These are phyloP conservation scores for Zygosaccharomyces lentus DNA, from an alignment of 805 yeast genomes.

Conservation along the genomic window DNA sequence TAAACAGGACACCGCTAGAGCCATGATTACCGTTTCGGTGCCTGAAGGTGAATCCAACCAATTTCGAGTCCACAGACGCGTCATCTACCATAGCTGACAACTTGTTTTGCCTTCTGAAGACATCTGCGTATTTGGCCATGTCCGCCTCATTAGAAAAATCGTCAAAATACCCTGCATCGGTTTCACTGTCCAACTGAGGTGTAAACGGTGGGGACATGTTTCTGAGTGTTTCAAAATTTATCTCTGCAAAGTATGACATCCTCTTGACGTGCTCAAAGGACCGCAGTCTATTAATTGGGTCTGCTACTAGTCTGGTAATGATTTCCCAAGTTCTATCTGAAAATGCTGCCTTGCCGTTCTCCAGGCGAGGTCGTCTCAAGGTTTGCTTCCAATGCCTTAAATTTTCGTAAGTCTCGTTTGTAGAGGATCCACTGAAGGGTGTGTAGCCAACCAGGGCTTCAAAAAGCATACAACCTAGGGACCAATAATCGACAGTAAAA, in stretches of 20 bases:
- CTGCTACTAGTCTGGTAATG: constrained; percentile 72
- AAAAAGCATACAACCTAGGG: constrained; percentile 93
- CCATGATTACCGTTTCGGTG: constrained; percentile 53
- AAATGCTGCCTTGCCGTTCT: constrained; percentile 85
- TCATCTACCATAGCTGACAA: constrained; percentile 63
- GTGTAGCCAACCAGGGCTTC: constrained; percentile 97
- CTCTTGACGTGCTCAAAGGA: constrained; percentile 76
- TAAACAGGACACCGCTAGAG: constrained; percentile 35
- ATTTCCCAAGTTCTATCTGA: constrained; percentile 96
- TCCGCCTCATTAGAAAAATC: constrained; percentile 95
- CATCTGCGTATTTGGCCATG: constrained; percentile 97
- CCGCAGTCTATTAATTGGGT: constrained; percentile 69
- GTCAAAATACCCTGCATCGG: constrained; percentile 98
- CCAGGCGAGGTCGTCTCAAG: constrained; percentile 83
- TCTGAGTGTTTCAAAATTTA: constrained; percentile 71
- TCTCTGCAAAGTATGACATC: constrained; percentile 79
- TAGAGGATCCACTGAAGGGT: constrained; percentile 89
- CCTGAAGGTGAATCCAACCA: constrained; percentile 94
- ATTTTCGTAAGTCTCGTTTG: constrained; percentile 92
- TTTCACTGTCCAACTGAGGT: constrained; percentile 94
- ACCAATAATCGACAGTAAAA: constrained; percentile 98
- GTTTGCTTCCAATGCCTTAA: constrained; percentile 89
- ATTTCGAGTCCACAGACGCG: constrained; percentile 59
- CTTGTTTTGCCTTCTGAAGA: constrained; percentile 85
- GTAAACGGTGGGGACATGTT: constrained; percentile 84